Evolutionary conservation across 768 basidiomycete species (phyloP), one percentile per base, ranked within the genome.

Genomic region (Tylopilus sp.): DNA sequence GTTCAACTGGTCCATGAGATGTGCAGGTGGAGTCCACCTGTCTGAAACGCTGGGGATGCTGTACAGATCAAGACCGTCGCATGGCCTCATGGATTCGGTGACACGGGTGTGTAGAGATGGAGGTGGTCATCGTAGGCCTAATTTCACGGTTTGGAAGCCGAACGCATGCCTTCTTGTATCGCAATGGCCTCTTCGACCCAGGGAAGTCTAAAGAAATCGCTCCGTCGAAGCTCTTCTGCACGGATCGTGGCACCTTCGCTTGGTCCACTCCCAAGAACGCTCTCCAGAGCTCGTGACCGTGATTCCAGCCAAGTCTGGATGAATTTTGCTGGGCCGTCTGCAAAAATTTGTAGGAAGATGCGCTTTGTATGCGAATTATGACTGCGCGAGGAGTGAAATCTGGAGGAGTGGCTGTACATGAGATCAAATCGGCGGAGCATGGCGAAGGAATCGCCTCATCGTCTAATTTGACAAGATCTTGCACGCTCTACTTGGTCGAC

Each of bases 161-260:
- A 68, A 31, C 89, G 79, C 66, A 85, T 73, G 0, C 91, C 90
- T 60, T 95, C 92, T 60, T 92, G 87, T 21, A 95, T 81, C 9
- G 87, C 85, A 46, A 93, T 85, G 6, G 92, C 92, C 75, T 84
- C 83, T 60, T 89, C 86, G 13, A 97, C 92, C 94, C 94, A 98
- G 5, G 92, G 90, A 64, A 96, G 70, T 56, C 80, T 77, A 79
- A 97, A 98, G 72, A 93, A 89, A 67, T 97, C 93, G 63, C 89
- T 93, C 47, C 92, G 74, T 56, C 86, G 80, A 49, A 97, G 72
- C 66, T 97, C 93, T 59, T 96, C 93, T 53, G 90, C 89, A n/a
- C 89, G 74, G 11, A 95, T 80, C 3, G 84, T 84, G 64, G 82
- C 77, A 25, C 87, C 88, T 58, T 90, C 88, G 34, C 83, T 85